Percentiles rank a stretch among this genome's conserved stretches.
phyloP scores from a whole-genome alignment of 2,329 filamentous ascomycete species.

The Colletotrichum chlorophyti region DNA sequence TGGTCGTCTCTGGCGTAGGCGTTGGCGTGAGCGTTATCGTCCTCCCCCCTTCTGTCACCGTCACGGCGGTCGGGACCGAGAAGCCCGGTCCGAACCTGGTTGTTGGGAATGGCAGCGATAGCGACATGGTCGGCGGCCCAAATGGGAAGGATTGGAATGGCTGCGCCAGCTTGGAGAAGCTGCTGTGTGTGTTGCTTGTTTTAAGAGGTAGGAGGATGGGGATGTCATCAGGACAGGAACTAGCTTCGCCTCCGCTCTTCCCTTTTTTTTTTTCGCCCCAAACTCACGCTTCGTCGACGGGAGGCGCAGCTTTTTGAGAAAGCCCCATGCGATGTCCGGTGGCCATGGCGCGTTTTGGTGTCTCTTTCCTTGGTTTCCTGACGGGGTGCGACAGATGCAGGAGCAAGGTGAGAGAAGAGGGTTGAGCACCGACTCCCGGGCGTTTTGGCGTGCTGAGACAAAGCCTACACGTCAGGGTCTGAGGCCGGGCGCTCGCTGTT shows the following conservation, averaged over 20 bases:
- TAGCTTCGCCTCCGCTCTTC: not conserved
- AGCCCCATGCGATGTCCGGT: conserved; percentile 23
- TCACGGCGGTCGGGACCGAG: conserved; percentile 15
- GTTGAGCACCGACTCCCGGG: conserved; percentile 16
- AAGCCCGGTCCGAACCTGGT: conserved; percentile 23
- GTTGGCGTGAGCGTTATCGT: conserved; percentile 12
- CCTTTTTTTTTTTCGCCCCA: not conserved
- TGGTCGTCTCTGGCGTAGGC: not conserved
- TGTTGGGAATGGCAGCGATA: conserved; percentile 20
- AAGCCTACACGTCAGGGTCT: conserved; percentile 21
- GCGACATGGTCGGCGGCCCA: conserved; percentile 9
- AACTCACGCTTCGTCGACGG: not conserved
- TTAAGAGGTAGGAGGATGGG: not conserved
- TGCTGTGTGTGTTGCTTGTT: conserved; percentile 3
- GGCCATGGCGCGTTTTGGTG: conserved; percentile 16
- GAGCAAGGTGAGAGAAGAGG: not conserved
- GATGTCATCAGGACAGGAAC: conserved; percentile 12
- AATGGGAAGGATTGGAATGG: conserved; percentile 7
- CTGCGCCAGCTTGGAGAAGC: conserved; percentile 15
- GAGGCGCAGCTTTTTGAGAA: conserved; percentile 28
- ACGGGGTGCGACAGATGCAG: conserved; percentile 1
- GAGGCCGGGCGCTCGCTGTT: conserved; percentile 17
- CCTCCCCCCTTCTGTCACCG: not conserved
- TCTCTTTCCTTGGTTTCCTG: not conserved
- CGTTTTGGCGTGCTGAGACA: conserved; percentile 13